A percentile compares a stretch with the other conserved stretches of the same genome.
phyloP scores from a whole-genome alignment of 768 basidiomycete genomes.

The Podaxis mareebaensis region DNA sequence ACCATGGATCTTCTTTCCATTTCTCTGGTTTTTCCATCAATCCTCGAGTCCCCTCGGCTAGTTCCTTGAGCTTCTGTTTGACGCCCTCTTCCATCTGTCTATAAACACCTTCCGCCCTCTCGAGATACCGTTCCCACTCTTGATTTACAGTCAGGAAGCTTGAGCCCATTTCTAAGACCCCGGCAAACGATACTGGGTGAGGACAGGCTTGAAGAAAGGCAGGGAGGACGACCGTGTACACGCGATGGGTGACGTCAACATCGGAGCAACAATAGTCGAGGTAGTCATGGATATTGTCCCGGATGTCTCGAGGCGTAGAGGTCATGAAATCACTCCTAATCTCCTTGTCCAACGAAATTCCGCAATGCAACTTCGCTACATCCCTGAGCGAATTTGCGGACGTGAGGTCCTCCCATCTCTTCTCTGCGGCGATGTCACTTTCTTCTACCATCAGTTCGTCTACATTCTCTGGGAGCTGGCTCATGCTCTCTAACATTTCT shows the following conservation, averaged over 20 bases:
- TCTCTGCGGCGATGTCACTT: constrained; percentile 41
- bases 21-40: constrained; percentile 45
- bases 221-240: constrained; percentile 77
- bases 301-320: constrained; percentile 61
- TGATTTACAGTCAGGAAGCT: constrained; percentile 90
- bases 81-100: constrained; percentile 69
- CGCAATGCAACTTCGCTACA: constrained; percentile 89
- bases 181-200: constrained; percentile 90
- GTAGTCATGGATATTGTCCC: constrained; percentile 67
- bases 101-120: constrained; percentile 77
- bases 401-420: constrained; percentile 92
- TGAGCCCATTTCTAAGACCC: constrained; percentile 88
- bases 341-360: constrained; percentile 75
- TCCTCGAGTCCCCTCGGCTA: constrained; percentile 70
- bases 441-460: constrained; percentile 22
- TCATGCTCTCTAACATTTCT: constrained; percentile 42
- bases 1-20: constrained; percentile 80
- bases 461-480: constrained; percentile 18
- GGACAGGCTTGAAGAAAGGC: constrained; percentile 83
- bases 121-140: constrained; percentile 83
- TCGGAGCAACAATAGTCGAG: constrained; percentile 86
- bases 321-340: constrained; percentile 78
- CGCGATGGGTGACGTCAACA: constrained; percentile 80
- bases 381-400: constrained; percentile 91
- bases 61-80: constrained; percentile 71